phyloP scores from a whole-genome alignment of 441 rosid genomes.

The Pelargonium australe region DNA sequence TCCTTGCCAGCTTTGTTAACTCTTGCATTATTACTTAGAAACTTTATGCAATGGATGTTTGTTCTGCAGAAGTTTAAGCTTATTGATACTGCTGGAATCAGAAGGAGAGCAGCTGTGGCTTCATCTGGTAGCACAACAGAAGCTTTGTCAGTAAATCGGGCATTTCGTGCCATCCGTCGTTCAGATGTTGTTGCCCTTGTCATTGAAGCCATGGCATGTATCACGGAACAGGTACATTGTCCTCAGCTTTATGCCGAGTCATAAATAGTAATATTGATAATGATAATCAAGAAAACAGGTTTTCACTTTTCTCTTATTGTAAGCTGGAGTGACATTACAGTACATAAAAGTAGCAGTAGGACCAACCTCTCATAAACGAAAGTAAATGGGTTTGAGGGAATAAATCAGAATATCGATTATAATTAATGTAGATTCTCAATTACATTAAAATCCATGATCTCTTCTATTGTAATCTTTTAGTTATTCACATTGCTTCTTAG shows the following conservation, averaged over 20 bases:
- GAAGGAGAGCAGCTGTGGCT: slow-evolving; percentile 84
- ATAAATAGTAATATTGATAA: too few relatives aligned
- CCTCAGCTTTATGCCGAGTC: slow-evolving; percentile 7
- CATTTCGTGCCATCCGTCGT: slow-evolving; percentile 81
- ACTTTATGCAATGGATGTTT: slow-evolving; percentile 8
- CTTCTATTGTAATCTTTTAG: too few relatives aligned
- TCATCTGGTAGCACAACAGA: slow-evolving; percentile 87
- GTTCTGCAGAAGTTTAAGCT: slow-evolving; percentile 73
- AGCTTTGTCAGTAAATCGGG: slow-evolving; percentile 87
- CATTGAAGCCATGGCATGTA: slow-evolving; percentile 93
- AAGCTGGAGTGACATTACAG: too few relatives aligned
- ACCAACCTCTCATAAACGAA: too few relatives aligned
- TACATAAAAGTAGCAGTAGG: too few relatives aligned
- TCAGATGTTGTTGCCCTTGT: slow-evolving; percentile 95
- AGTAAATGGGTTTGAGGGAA: too few relatives aligned
- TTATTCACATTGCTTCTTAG: too few relatives aligned
- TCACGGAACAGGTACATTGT: slow-evolving; percentile 79
- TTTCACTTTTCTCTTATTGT: too few relatives aligned
- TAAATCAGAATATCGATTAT: too few relatives aligned
- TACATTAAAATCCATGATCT: too few relatives aligned
- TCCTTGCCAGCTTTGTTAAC: slow-evolving; percentile 4
- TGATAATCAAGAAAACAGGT: too few relatives aligned
- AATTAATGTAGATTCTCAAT: too few relatives aligned
- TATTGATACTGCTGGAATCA: slow-evolving; percentile 94
- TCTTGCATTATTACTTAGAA: slow-evolving; percentile 9